These are phyloP conservation scores for Cryphonectria nitschkei DNA, from an alignment of 2,329 filamentous ascomycete genomes.

Conservation along the genomic window DNA sequence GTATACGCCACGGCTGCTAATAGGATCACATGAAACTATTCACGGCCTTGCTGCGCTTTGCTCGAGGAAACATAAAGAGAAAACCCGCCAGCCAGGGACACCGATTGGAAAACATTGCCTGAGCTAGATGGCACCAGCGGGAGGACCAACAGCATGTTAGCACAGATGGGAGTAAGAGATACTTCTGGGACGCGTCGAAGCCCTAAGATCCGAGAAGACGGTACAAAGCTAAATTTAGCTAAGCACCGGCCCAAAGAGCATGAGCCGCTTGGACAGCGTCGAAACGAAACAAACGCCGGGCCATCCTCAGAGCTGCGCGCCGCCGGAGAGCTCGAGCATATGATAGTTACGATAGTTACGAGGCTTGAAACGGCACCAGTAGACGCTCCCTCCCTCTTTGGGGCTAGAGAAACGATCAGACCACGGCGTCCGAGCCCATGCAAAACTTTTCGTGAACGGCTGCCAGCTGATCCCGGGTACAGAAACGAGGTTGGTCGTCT, in stretches of 20 bases:
- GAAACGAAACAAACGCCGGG: constrained; percentile 4
- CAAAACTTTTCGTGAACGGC: constrained; percentile 20
- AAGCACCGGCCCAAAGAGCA: not conserved
- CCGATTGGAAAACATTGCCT: not conserved
- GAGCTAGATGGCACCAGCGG: constrained; percentile 6
- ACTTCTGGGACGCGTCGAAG: not conserved
- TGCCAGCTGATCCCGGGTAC: not conserved
- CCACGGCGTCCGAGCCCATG: constrained; percentile 15
- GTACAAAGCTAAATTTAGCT: not conserved
- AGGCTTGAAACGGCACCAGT: constrained; percentile 4
- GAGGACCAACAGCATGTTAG: constrained; percentile 11
- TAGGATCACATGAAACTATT: not conserved
- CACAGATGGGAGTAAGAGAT: not conserved
- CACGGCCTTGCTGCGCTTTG: not conserved
- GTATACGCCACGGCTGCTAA: constrained; percentile 4
- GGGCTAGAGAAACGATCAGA: not conserved
- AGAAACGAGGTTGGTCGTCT: not conserved
- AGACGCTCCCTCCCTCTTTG: constrained; percentile 1
- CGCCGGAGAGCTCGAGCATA: not conserved
- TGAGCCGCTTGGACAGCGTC: not conserved
- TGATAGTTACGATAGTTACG: not conserved
- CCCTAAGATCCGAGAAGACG: not conserved
- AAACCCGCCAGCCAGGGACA: not conserved
- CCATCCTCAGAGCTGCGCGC: constrained; percentile 10
- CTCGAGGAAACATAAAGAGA: not conserved